Percentiles rank a stretch among this genome's conserved stretches.
Evolutionary conservation across 2,329 filamentous ascomycete species (phyloP).

Genomic region (Claviceps pazoutovae): DNA sequence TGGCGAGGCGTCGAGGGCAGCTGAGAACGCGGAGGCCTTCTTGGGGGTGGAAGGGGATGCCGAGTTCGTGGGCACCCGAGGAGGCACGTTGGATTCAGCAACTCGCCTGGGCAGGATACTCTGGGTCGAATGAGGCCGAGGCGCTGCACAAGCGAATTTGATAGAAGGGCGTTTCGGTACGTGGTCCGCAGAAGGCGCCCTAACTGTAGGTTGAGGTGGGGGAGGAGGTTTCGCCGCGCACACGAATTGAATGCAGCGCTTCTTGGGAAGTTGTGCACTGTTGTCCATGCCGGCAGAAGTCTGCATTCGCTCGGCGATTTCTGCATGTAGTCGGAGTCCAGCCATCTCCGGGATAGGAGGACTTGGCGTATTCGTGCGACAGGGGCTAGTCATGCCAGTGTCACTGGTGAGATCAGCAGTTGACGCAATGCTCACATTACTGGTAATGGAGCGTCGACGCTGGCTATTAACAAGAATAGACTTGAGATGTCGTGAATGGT

Average conservation of each 20-base stretch:
- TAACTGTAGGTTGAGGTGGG: slow-evolving; percentile 19
- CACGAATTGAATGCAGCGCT: slow-evolving; percentile 85
- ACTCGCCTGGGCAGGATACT: slow-evolving; percentile 21
- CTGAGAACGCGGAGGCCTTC: slow-evolving; percentile 12
- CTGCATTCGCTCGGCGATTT: slow-evolving; percentile 14
- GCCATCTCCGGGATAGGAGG: slow-evolving; percentile 57
- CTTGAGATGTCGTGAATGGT: slow-evolving; percentile 25
- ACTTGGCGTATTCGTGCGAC: slow-evolving; percentile 76
- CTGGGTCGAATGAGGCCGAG: slow-evolving; percentile 27
- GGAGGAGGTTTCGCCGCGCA: slow-evolving; percentile 53
- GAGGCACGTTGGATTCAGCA: slow-evolving; percentile 2
- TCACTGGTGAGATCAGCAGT: slow-evolving; percentile 92
- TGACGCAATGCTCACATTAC: slow-evolving; percentile 67
- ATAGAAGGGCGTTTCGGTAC: slow-evolving; percentile 47
- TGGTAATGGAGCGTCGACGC: slow-evolving; percentile 55
- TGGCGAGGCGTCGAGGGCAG: slow-evolving; percentile 11
- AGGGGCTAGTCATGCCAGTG: slow-evolving; percentile 77
- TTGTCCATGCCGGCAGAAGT: slow-evolving; percentile 12
- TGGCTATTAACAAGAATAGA: slow-evolving; percentile 22
- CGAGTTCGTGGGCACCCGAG: slow-evolving; percentile 8
- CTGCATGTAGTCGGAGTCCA: slow-evolving; percentile 27
- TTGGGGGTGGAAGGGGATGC: slow-evolving; percentile 20
- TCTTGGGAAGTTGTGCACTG: slow-evolving; percentile 43
- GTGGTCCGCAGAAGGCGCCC: slow-evolving; percentile 22
- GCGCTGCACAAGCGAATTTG: slow-evolving; percentile 58